These are phyloP conservation scores for Talaromyces piceae DNA, from an alignment of 2,329 filamentous ascomycete genomes.

Conservation along the genomic window DNA sequence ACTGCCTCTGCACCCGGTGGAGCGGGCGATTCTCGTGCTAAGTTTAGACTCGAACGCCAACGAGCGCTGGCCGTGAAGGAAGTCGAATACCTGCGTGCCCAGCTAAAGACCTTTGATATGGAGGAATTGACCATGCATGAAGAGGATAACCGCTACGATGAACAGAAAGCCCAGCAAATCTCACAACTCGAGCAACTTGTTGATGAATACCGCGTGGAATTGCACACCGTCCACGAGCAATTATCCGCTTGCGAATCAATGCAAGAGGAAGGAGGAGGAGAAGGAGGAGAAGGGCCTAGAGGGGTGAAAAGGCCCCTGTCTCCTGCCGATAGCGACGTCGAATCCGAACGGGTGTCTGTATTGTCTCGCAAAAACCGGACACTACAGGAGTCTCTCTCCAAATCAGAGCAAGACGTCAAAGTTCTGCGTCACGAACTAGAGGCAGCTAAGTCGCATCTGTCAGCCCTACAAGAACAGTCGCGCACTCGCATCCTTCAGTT, in stretches of 20 bases:
- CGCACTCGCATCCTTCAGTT: constrained; percentile 78
- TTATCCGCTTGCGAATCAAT: constrained; percentile 56
- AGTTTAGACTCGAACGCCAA: constrained; percentile 74
- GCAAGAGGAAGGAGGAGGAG: too few species aligned
- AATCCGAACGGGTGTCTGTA: constrained; percentile 68
- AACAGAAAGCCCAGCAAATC: constrained; percentile 65
- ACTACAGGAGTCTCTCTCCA: constrained; percentile 68
- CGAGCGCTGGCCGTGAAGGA: constrained; percentile 81
- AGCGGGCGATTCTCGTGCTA: constrained; percentile 56
- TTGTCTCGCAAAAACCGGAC: constrained; percentile 81
- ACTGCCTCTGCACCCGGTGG: constrained; percentile 33
- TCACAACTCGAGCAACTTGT: constrained; percentile 78
- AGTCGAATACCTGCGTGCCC: constrained; percentile 85
- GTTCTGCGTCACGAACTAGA: constrained; percentile 69
- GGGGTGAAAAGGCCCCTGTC: constrained; percentile 60
- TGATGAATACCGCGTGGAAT: constrained; percentile 76
- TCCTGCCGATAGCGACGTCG: constrained; percentile 46
- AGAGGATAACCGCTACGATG: constrained; percentile 64
- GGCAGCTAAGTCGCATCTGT: constrained; percentile 65
- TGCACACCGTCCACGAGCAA: constrained; percentile 66
- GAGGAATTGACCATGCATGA: constrained; percentile 78
- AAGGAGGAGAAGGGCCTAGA: constrained; percentile 34
- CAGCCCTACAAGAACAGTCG: constrained; percentile 56
- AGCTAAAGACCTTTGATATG: constrained; percentile 78
- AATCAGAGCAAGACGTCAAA: constrained; percentile 61